Base-by-base conservation (phyloP, 768 basidiomycete species). In the Tulasnella sp. region DNA sequence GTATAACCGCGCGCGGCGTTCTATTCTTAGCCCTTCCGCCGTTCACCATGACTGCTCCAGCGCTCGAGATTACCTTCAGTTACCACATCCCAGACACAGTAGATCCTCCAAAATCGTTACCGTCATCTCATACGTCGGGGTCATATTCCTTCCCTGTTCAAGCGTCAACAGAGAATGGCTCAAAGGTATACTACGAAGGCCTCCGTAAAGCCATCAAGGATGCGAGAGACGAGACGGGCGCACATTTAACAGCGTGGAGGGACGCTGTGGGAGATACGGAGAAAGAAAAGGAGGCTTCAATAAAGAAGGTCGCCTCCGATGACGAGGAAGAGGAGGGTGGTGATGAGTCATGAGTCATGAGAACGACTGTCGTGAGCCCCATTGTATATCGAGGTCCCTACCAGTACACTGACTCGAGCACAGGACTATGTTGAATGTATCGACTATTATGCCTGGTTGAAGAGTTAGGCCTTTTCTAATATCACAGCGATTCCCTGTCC, bases 241-340 rank as follows among this genome's bases (percentile, higher is more conserved):
- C 79, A 41, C 82, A 86, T 61, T 66, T 88, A 67, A 87, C 86
- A 0, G 74, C 67, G 4, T 87, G 84, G 86, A 75, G 82, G 63
- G 84, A 88, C 67, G 75, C 75, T 5, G 80, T 86, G 4, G 83
- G 84, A 11, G 82, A 75, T 46, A 65, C 69, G 6, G 86, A 88
- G 66, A 66, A 76, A 63, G 73, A 64, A 14, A 86, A 84, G 63
- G 84, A 86, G 15, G 57, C 23, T 2, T 37, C 35, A n/a, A 42
- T 23, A 12, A 53, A 42, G 34, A 35, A 57, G 25, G 27, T 15
- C 0, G 36, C 41, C 4, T 62, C 68, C 68, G 12, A 72, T 67
- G 60, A 58, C 23, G 52, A 72, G 69, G 55, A 69, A 65, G 12
- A 67, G 65, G 42, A 71, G 69, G 55, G 62, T 2, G 69, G 70